These are phyloP conservation scores for Rhizopus stolonifer DNA, from an alignment of 371 early-diverging fungal genomes.

Conservation along the genomic window DNA sequence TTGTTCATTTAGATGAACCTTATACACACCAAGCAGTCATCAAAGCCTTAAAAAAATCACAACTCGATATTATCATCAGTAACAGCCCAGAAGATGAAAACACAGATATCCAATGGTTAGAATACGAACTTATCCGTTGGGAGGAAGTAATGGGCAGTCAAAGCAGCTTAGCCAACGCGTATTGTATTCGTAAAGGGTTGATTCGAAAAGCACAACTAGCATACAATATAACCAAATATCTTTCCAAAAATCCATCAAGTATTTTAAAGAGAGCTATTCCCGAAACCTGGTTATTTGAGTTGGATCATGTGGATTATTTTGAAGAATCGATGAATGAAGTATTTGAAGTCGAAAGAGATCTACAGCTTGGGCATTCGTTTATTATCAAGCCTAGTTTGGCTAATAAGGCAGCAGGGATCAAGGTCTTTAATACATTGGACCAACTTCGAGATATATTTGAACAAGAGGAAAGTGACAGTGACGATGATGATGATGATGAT, in stretches of 20 bases:
- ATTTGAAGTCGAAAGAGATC: conserved; percentile 63
- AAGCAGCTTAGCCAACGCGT: conserved; percentile 49
- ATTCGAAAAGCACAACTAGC: conserved; percentile 70
- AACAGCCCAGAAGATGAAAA: conserved; percentile 25
- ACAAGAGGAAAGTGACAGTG: conserved; percentile 27
- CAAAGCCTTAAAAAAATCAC: conserved; percentile 30
- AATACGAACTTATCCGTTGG: conserved; percentile 70
- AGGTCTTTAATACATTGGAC: conserved; percentile 62
- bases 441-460: conserved; percentile 52
- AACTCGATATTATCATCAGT: conserved; percentile 25
- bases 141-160: conserved; percentile 38
- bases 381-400: conserved; percentile 75
- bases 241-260: conserved; percentile 60
- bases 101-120: conserved; percentile 61
- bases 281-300: conserved; percentile 67
- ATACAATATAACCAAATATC: conserved; percentile 57
- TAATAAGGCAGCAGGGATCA: conserved; percentile 67
- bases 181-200: conserved; percentile 69
- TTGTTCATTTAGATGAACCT: conserved; percentile 45
- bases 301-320: conserved; percentile 71
- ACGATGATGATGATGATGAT: conserved; percentile 32
- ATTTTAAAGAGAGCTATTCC: conserved; percentile 57
- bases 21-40: conserved; percentile 45
- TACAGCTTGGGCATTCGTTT: conserved; percentile 43
- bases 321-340: conserved; percentile 74